Base-by-base conservation (phyloP, 1,284 basidiomycete species). In the Cutaneotrichosporon sp. region DNA sequence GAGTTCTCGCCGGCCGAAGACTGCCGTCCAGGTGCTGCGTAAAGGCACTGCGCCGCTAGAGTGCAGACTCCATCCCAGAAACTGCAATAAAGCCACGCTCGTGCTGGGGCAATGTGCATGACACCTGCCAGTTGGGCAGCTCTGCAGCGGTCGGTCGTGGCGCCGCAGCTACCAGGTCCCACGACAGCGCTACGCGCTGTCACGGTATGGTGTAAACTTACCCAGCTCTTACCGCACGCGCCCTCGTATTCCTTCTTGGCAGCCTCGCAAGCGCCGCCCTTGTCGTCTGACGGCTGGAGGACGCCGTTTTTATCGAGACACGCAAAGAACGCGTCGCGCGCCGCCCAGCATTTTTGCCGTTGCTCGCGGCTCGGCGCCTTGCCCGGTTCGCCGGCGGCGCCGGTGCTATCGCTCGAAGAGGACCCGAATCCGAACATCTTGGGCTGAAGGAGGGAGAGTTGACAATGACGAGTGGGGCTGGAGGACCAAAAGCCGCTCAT, bases 191-290 rank as follows among this genome's bases (percentile, higher is more conserved):
- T n/a, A n/a, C n/a, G n/a, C n/a, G n/a, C n/a, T n/a, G n/a, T n/a
- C n/a, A n/a, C n/a, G n/a, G n/a, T n/a, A n/a, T n/a, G n/a, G n/a
- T n/a, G n/a, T n/a, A n/a, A n/a, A 71, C 76, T 66, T 55, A 78
- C 76, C 76, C 76, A 77, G 58, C 71, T 74, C 56, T 68, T 69
- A 0, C 70, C 70, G 63, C 76, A 77, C 55, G 64, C 61, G 26
- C 55, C 52, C 54, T 72, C 67, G 50, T 77, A 78, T 26, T 34
- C 56, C 40, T 56, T 63, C 50, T 67, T 64, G 58, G 74, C 68
- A 8, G 26, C 52, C 18, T 49, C 59, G 56, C 77, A 78, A 13
- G 60, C 48, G 8, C 65, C 64, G 17, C 42, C 22, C 17, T 48
- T 57, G 34, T 52, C 59, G 17, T 70, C 69, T 37, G 51, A 52